These are phyloP conservation scores for Seiridium cupressi DNA, from an alignment of 2,329 filamentous ascomycete genomes.

Conservation along the genomic window DNA sequence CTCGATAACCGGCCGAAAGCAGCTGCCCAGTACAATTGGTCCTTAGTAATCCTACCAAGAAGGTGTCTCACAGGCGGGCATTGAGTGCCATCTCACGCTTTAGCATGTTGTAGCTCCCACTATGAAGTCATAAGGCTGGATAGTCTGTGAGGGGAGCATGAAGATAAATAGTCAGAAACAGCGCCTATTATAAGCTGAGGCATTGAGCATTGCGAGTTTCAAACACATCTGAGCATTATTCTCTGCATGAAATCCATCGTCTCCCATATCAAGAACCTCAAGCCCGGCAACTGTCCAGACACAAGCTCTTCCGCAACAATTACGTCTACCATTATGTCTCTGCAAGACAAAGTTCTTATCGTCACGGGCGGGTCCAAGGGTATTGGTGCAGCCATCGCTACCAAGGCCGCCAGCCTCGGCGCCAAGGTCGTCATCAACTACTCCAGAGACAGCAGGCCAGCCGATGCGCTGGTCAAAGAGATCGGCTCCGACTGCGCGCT, in stretches of 20 bases:
- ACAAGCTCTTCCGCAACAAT: not conserved
- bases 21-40: not conserved
- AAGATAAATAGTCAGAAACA: not conserved
- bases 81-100: not conserved
- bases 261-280: not conserved
- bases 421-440: conserved; percentile 61
- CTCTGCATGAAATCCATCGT: not conserved
- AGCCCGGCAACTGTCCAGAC: not conserved
- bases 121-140: not conserved
- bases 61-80: not conserved
- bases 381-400: conserved; percentile 58
- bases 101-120: not conserved
- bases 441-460: conserved; percentile 39
- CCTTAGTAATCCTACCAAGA: not conserved
- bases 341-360: conserved; percentile 41
- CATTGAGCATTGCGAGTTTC: no score
- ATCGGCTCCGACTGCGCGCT: conserved; percentile 48
- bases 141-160: not conserved
- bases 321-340: conserved; percentile 20
- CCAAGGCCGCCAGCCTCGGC: conserved; percentile 54
- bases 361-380: conserved; percentile 58
- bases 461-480: conserved; percentile 44
- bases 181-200: not conserved
- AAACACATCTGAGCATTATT: not conserved
- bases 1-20: not conserved